phyloP scores from a whole-genome alignment of 129 eudicot genomes.

The Oenanthe sinensis region DNA sequence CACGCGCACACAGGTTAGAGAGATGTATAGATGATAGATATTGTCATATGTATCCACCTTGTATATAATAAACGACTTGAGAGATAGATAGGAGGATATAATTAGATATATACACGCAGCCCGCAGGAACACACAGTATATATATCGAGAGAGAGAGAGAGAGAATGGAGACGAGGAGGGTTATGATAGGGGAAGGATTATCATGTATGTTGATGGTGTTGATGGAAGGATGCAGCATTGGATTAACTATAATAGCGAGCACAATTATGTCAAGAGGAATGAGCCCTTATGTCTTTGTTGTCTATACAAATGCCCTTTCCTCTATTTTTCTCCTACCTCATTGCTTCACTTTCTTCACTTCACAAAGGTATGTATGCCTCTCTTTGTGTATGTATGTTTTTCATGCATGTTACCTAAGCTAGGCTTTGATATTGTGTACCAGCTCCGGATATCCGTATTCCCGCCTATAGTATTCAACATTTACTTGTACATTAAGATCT shows the following conservation, averaged over 20 bases:
- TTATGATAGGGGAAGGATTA: slow-evolving; percentile 11
- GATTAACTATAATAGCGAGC: slow-evolving; percentile 39
- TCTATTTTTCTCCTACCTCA: slow-evolving; percentile 34
- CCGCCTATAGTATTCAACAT: background rate
- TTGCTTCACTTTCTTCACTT: slow-evolving; percentile 10
- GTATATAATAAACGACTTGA: background rate
- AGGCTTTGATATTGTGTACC: no score
- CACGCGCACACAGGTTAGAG: background rate
- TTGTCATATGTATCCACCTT: background rate
- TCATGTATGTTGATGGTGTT: slow-evolving; percentile 27
- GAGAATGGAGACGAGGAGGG: slow-evolving; percentile 12
- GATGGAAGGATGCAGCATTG: slow-evolving; percentile 37
- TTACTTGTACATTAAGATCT: background rate
- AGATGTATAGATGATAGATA: background rate
- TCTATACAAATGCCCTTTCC: slow-evolving; percentile 38
- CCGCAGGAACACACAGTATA: no score
- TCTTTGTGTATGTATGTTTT: background rate
- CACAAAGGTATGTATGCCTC: slow-evolving; percentile 19
- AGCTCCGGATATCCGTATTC: background rate
- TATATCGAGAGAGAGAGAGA: background rate
- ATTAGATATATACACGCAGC: background rate
- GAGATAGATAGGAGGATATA: background rate
- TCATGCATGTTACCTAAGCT: background rate
- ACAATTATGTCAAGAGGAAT: slow-evolving; percentile 38
- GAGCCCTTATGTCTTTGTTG: slow-evolving; percentile 54